Conservation (phyloP, 768 basidiomycete genomes). For the Tulasnella sp. region DNA sequence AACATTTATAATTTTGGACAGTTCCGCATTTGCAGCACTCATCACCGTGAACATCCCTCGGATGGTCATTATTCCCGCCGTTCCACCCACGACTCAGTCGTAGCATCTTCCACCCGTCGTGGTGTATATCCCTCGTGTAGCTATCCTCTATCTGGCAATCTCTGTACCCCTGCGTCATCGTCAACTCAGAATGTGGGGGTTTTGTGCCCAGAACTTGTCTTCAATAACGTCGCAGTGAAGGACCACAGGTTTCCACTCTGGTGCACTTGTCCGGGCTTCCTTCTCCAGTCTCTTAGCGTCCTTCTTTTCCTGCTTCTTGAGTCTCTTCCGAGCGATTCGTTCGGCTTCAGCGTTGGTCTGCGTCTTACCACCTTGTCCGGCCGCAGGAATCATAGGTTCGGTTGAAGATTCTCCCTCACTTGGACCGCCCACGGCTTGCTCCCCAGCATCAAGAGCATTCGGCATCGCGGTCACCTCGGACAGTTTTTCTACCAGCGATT, state of each 20-base stretch:
- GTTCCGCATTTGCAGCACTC: background rate
- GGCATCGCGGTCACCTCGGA: background rate
- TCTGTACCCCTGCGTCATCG: background rate
- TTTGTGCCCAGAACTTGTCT: slow-evolving; percentile 62
- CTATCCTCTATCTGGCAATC: background rate
- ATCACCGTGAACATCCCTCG: background rate
- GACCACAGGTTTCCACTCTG: slow-evolving; percentile 32
- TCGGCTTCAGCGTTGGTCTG: slow-evolving; percentile 19
- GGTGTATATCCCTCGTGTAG: background rate
- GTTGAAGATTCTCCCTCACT: background rate
- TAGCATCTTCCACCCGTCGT: background rate
- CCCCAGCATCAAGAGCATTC: background rate
- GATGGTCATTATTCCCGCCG: background rate
- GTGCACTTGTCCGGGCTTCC: slow-evolving; percentile 21
- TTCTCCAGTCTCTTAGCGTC: slow-evolving; percentile 31
- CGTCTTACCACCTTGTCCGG: background rate
- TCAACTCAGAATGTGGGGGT: slow-evolving; percentile 38
- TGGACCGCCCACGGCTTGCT: background rate
- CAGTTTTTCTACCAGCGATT: background rate
- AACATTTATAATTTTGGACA: background rate
- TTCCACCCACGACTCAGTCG: background rate
- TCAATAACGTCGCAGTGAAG: slow-evolving; percentile 76
- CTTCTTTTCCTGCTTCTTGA: slow-evolving; percentile 20
- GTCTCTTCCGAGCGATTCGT: slow-evolving; percentile 14
- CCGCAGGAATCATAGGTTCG: background rate